Conservation (phyloP, 2,329 filamentous ascomycete genomes). For the Ceratocystis cacaofunesta region DNA sequence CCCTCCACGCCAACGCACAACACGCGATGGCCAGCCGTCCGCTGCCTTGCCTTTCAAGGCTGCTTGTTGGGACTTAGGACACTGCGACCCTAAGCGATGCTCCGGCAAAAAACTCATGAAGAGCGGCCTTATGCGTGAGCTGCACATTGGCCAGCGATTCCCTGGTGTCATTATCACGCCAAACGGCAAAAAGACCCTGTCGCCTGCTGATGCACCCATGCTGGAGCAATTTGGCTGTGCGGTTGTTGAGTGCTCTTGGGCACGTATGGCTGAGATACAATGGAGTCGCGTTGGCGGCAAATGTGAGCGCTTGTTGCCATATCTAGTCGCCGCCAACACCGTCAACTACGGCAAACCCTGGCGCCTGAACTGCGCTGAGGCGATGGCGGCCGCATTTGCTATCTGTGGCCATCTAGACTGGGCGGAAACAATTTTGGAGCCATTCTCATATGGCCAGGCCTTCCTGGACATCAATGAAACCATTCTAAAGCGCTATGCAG, state of each 20-base stretch:
- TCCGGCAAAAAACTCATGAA: constrained; percentile 91
- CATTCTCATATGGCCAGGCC: constrained; percentile 75
- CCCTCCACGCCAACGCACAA: constrained; percentile 40
- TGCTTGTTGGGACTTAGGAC: constrained; percentile 93
- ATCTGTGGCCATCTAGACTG: constrained; percentile 88
- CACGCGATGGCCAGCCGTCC: constrained; percentile 28
- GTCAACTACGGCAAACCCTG: constrained; percentile 97
- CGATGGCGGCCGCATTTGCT: constrained; percentile 77
- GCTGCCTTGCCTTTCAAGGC: constrained; percentile 58
- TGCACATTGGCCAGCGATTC: constrained; percentile 83
- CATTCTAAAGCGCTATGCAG: constrained; percentile 70
- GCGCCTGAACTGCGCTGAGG: constrained; percentile 90
- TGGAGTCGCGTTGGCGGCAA: constrained; percentile 86
- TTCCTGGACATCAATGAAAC: constrained; percentile 85
- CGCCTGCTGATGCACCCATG: constrained; percentile 64
- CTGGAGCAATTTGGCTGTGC: constrained; percentile 83
- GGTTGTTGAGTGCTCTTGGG: constrained; percentile 96
- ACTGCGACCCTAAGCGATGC: constrained; percentile 94
- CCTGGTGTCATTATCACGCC: constrained; percentile 86
- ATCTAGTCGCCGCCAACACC: constrained; percentile 88
- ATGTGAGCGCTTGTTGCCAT: constrained; percentile 79
- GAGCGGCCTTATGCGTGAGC: constrained; percentile 81
- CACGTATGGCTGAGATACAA: constrained; percentile 76
- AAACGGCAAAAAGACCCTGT: constrained; percentile 76
- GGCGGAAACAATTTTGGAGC: constrained; percentile 68